Evolutionary conservation across 2,329 filamentous ascomycete genomes (phyloP).

Genomic region (Penicillium olsonii): DNA sequence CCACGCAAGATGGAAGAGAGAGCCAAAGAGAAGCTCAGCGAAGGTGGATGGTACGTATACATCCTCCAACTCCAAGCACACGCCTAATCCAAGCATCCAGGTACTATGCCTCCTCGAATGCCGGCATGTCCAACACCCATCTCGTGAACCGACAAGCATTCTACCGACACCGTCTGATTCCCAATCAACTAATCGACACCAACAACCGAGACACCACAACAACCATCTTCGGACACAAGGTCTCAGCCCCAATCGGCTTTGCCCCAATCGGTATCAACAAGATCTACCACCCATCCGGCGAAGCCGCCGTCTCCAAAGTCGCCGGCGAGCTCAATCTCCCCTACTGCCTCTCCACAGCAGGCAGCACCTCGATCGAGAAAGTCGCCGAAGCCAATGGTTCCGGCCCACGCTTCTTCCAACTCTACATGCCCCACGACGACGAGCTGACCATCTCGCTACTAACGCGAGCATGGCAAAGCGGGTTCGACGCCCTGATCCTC

Average conservation of each 20-base stretch:
- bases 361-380: slow-evolving; percentile 58
- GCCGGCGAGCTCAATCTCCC: slow-evolving; percentile 61
- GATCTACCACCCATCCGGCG: slow-evolving; percentile 62
- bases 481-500: slow-evolving; percentile 60
- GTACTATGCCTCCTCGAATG: slow-evolving; percentile 41
- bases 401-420: slow-evolving; percentile 60
- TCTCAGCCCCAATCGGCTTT: slow-evolving; percentile 64
- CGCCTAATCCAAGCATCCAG: slow-evolving; percentile 13
- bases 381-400: slow-evolving; percentile 58
- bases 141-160: slow-evolving; percentile 64
- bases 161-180: slow-evolving; percentile 64
- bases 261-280: slow-evolving; percentile 67
- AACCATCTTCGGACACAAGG: slow-evolving; percentile 61
- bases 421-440: slow-evolving; percentile 66
- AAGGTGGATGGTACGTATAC: slow-evolving; percentile 55
- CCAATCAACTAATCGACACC: slow-evolving; percentile 63
- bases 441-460: slow-evolving; percentile 59
- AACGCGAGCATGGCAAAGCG: slow-evolving; percentile 54
- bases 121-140: slow-evolving; percentile 57
- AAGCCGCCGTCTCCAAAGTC: slow-evolving; percentile 61
- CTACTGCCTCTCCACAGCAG: slow-evolving; percentile 62
- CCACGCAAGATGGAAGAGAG: slow-evolving; percentile 61
- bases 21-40: slow-evolving; percentile 57
- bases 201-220: slow-evolving; percentile 59
- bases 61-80: background rate